phyloP scores from a whole-genome alignment of 2,329 filamentous ascomycete genomes.

The Trichoderma citrinoviride region DNA sequence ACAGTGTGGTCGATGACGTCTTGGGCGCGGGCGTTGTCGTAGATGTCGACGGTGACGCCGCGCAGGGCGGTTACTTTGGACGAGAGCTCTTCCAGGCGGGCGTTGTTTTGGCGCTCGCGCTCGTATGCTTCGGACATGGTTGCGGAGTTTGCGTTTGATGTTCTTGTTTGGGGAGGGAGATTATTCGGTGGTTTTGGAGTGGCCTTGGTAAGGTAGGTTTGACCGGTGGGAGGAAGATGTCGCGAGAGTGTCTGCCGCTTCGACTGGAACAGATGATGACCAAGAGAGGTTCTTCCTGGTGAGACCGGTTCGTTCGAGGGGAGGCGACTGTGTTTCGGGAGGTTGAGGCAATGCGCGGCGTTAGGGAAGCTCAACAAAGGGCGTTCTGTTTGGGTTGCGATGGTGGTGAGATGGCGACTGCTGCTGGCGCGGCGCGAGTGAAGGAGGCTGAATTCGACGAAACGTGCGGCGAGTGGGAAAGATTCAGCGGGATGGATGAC shows the following conservation, averaged over 20 bases:
- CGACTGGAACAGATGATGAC: no score
- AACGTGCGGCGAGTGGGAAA: neutral
- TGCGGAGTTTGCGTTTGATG: neutral
- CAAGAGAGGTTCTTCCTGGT: no score
- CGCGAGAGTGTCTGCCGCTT: no score
- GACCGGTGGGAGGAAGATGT: no score
- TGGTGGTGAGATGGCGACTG: neutral
- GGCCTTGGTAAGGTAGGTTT: no score
- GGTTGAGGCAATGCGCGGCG: neutral
- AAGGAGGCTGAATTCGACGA: neutral
- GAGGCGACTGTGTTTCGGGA: no score
- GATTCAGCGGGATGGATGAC: slow-evolving; percentile 13
- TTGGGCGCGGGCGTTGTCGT: slow-evolving; percentile 89
- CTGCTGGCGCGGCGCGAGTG: neutral
- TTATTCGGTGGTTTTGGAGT: neutral
- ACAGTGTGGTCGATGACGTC: slow-evolving; percentile 85
- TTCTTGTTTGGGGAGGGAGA: neutral
- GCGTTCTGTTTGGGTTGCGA: neutral
- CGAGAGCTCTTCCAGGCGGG: slow-evolving; percentile 85
- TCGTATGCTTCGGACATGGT: slow-evolving; percentile 74
- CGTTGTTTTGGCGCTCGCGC: slow-evolving; percentile 88
- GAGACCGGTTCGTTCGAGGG: no score
- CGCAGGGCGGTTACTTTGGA: slow-evolving; percentile 89
- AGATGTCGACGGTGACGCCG: slow-evolving; percentile 94
- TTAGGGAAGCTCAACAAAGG: neutral